Evolutionary conservation across 2,329 filamentous ascomycete genomes (phyloP).

Genomic region (Scedosporium aurantiacum): DNA sequence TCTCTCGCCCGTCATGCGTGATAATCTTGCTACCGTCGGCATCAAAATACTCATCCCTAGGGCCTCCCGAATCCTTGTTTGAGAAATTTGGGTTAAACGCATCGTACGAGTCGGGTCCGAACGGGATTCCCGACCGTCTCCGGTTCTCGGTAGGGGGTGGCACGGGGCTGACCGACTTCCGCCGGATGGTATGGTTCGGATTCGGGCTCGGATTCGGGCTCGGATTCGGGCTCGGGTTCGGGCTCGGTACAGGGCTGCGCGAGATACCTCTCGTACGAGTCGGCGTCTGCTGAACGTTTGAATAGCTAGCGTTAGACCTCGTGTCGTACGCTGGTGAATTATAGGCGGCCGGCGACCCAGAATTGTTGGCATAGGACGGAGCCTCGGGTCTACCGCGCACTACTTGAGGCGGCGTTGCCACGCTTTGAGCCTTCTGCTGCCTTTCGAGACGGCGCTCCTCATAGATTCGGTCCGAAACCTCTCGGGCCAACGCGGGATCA

Average conservation of each 20-base stretch:
- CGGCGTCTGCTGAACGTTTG: slow-evolving; percentile 14
- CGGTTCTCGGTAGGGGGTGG: slow-evolving; percentile 40
- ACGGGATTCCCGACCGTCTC: slow-evolving; percentile 52
- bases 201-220: slow-evolving; percentile 24
- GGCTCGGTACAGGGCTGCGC: slow-evolving; percentile 23
- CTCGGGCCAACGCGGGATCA: slow-evolving; percentile 42
- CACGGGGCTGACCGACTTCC: slow-evolving; percentile 66
- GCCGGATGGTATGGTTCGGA: slow-evolving; percentile 43
- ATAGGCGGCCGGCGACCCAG: slow-evolving; percentile 10
- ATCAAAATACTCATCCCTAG: slow-evolving; percentile 35
- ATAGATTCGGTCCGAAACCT: slow-evolving; percentile 47
- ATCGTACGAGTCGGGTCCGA: slow-evolving; percentile 67
- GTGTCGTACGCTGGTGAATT: slow-evolving; percentile 32
- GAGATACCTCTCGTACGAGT: slow-evolving; percentile 19
- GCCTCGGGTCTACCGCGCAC: not conserved
- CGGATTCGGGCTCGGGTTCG: no score
- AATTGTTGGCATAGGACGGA: not conserved
- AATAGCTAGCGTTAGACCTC: slow-evolving; percentile 27
- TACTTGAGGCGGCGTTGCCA: slow-evolving; percentile 30
- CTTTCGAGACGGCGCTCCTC: slow-evolving; percentile 39
- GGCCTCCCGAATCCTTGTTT: slow-evolving; percentile 20
- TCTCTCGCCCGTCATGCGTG: slow-evolving; percentile 61
- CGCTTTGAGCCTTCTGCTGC: slow-evolving; percentile 19
- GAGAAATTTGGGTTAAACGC: slow-evolving; percentile 51
- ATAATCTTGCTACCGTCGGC: slow-evolving; percentile 51